phyloP scores from a whole-genome alignment of 1,284 basidiomycete species.

The Singerocomus rubriflavus region DNA sequence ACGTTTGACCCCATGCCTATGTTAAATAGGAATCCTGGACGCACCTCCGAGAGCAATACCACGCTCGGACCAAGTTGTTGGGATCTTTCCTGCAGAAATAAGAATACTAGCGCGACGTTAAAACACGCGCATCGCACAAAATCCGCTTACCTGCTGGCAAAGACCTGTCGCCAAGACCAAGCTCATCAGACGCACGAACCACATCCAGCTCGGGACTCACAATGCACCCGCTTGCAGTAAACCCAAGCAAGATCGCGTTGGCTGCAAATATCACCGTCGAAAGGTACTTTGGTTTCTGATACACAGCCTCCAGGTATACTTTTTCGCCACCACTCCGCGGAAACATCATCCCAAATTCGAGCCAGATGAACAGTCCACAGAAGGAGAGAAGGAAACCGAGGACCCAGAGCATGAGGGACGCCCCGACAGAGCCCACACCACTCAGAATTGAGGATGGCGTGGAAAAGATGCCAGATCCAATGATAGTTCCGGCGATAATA shows the following conservation, averaged over 20 bases:
- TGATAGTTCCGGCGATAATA: conserved; percentile 49
- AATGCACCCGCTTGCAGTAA: conserved; percentile 54
- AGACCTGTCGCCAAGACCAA: conserved; percentile 16
- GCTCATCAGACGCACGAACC: not conserved
- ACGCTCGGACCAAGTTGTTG: conserved; percentile 48
- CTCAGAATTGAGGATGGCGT: conserved; percentile 55
- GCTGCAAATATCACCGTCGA: conserved; percentile 46
- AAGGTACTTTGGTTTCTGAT: conserved; percentile 43
- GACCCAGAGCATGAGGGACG: conserved; percentile 54
- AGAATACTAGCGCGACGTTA: conserved; percentile 39
- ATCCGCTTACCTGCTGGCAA: conserved; percentile 37
- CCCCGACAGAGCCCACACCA: conserved; percentile 48
- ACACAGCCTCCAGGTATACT: conserved; percentile 51
- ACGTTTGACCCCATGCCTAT: not conserved
- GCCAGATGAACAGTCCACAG: conserved; percentile 51
- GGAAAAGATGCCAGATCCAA: conserved; percentile 63
- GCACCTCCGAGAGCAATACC: conserved; percentile 56
- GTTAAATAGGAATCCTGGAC: not conserved
- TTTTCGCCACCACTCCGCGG: conserved; percentile 54
- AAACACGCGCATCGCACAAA: not conserved
- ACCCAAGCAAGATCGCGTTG: conserved; percentile 48
- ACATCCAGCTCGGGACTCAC: conserved; percentile 33
- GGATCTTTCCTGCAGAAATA: conserved; percentile 40
- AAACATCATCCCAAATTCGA: conserved; percentile 52
- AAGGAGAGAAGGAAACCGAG: conserved; percentile 52